These are phyloP conservation scores for Berberis thunbergii DNA, from an alignment of 164 flowering plant genomes.

Conservation along the genomic window DNA sequence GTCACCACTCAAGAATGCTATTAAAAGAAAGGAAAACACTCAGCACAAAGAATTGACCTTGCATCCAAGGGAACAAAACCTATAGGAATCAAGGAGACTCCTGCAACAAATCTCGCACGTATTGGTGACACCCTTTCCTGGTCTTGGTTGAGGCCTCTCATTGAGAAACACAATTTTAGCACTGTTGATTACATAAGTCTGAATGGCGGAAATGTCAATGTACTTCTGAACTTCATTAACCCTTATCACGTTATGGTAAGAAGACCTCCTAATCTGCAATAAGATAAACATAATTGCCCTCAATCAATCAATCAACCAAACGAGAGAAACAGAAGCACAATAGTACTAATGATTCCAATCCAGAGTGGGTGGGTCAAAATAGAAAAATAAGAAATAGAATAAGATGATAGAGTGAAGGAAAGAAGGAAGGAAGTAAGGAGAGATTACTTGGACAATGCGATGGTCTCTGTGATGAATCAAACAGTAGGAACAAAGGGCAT, in stretches of 20 bases:
- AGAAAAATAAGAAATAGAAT: not conserved
- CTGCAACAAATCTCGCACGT: constrained; percentile 65
- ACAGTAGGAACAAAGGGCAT: constrained; percentile 57
- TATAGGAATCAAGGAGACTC: constrained; percentile 61
- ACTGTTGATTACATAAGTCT: constrained; percentile 68
- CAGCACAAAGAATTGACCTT: constrained; percentile 29
- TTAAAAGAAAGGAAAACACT: too few relatives aligned
- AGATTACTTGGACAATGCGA: constrained; percentile 44
- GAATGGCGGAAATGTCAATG: constrained; percentile 53
- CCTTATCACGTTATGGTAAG: constrained; percentile 70
- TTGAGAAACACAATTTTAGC: constrained; percentile 72
- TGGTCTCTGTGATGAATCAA: constrained; percentile 46
- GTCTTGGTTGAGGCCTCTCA: constrained; percentile 53
- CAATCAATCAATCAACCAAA: too few relatives aligned
- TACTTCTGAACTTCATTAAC: constrained; percentile 62
- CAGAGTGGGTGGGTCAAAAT: too few relatives aligned
- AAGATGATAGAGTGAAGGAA: not conserved
- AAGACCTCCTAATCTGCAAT: constrained; percentile 61
- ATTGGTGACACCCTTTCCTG: constrained; percentile 65
- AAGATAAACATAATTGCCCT: not conserved
- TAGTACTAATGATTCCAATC: too few relatives aligned
- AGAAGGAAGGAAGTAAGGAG: not conserved
- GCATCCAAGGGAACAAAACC: constrained; percentile 82
- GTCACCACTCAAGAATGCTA: too few relatives aligned
- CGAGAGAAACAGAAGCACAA: not conserved